Evolutionary conservation across 805 yeast species (phyloP), one percentile per base, ranked within the genome.

Genomic region (Nakazawaea ernobii): DNA sequence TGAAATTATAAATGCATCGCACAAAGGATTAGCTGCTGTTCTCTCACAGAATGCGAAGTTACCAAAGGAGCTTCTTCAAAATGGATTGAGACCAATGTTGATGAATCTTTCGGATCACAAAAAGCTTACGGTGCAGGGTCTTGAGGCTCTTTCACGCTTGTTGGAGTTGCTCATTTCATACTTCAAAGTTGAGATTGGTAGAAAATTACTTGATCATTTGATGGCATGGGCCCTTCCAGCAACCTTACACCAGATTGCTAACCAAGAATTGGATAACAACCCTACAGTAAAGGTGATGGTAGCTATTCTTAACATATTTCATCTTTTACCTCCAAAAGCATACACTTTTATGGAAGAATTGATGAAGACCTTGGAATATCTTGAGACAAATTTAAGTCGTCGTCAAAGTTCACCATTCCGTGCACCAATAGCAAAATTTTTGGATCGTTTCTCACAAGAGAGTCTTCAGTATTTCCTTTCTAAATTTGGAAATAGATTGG

Each of bases 161-260:
- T 71, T 94, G 37, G 97, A 92, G 59, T 70, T 95, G 20, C 70
- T 94, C 54, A 90, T 92, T 32, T 88, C 95, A 3, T 92, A 94
- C 59, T 94, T 94, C 73, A 86, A 95, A 61, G 97, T 95, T 15
- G 99, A 94, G 62, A 92, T 94, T 54, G 99, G 99, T 30, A 77
- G 90, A 43, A 94, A 94, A 58, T 68, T 94, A 44, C 73, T 95
- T 30, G 98, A 94, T 59, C 99, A 94, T 65, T 71, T 94, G 53
- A 85, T 84, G 77, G 96, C 97, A 0, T 91, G 97, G 96, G 95
- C 97, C 0, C 91, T 87, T 56, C 88, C 94, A 2, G 77, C 79
- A 28, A 78, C 86, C 1, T 64, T 95, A 35, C 81, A 89, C 48
- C 79, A 82, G 52, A 77, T 87, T 38, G 83, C 97, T 0, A 82